Base-by-base conservation (phyloP, 805 yeast genomes). In the Tetrapisispora nanseiensis region DNA sequence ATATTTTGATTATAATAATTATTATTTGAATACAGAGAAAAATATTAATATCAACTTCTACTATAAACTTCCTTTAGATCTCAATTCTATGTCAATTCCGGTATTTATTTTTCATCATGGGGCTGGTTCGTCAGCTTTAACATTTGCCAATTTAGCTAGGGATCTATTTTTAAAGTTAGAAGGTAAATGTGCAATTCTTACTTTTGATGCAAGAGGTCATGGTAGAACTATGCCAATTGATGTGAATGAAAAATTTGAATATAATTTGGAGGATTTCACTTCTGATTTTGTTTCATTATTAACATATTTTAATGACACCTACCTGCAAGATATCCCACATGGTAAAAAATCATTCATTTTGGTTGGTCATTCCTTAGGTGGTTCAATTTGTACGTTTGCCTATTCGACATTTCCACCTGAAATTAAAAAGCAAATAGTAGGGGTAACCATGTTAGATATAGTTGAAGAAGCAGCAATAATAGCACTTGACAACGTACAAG, bases 351-450 rank as follows among this genome's bases (percentile, higher is more conserved):
- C 69, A 1, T 21, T 85, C 3, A 73, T 80, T 41, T 63, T 87
- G 1, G 68, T 89, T 4, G 97, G 97, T 0, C 98, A 90, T 61
- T 86, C 96, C 1, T 67, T 94, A 26, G 99, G 98, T 5, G 99
- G 97, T 0, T 73, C 96, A 0, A 78, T 92, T 3, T 66, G 86
- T 26, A 73, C 95, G 0, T 70, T 71, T 33, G 72, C 75, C 1
- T 58, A 76, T 5, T 39, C 56, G 7, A 49, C 52, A 2, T 48
- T 63, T 3, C 44, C 52, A 5, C 33, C 34, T 7, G 16, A 41
- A 27, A 34, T 58, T 16, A 55, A 36, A 31, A 52, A 51, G 4
- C 49, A 54, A 16, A 56, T 84, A 2, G 69, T 73, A 28, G 98
- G 97, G 0, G 62, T 92, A 3, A 73, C 76, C 0, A 78, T 89